These are phyloP conservation scores for Magnolia officinalis DNA, from an alignment of 164 flowering plant genomes.

Conservation along the genomic window DNA sequence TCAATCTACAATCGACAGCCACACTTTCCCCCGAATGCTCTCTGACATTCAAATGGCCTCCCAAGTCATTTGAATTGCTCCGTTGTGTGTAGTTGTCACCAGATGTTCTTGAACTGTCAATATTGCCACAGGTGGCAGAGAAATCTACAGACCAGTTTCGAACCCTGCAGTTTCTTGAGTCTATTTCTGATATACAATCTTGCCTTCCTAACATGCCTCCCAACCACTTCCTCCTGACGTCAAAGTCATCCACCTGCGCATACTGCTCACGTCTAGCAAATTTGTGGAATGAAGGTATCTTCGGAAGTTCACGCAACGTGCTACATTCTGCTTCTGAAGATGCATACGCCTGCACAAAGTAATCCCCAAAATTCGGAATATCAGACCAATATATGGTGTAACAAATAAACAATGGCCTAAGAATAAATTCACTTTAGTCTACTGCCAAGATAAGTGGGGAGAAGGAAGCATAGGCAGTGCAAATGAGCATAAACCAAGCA, in stretches of 20 bases:
- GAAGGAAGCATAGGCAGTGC: neutral
- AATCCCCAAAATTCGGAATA: neutral
- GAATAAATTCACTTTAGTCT: neutral
- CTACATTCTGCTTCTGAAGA: constrained; percentile 59
- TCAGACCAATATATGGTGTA: neutral
- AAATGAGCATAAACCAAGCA: neutral
- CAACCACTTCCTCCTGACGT: constrained; percentile 56
- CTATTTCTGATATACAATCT: constrained; percentile 90
- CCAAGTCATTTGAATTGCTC: constrained; percentile 72
- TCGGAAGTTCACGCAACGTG: constrained; percentile 68
- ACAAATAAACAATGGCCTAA: neutral
- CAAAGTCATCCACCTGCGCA: constrained; percentile 77
- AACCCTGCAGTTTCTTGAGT: constrained; percentile 91
- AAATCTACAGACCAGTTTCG: constrained; percentile 97
- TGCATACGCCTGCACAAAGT: constrained; percentile 76
- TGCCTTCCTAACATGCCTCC: constrained; percentile 75
- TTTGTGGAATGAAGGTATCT: constrained; percentile 95
- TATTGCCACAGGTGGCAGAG: constrained; percentile 73
- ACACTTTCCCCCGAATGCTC: constrained; percentile 96
- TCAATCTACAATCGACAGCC: constrained; percentile 62
- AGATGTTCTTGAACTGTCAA: constrained; percentile 61
- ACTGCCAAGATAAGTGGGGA: neutral
- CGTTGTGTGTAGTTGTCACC: constrained; percentile 68
- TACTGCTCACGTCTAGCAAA: constrained; percentile 92
- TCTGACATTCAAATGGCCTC: constrained; percentile 46